Conservation (phyloP, 257 asterid species). For the Prunella vulgaris region DNA sequence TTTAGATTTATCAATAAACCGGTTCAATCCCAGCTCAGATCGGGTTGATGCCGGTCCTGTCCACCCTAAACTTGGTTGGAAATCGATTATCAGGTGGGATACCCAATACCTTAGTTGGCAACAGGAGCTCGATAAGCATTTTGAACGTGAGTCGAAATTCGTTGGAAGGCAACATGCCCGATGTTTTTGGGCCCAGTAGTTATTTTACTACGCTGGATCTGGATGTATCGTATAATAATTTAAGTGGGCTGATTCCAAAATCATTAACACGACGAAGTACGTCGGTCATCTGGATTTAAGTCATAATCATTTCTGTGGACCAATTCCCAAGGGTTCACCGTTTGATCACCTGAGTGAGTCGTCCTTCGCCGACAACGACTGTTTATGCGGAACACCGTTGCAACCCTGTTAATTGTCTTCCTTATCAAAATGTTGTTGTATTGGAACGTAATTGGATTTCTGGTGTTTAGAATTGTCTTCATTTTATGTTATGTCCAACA, state of each 20-base stretch:
- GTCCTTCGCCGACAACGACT: constrained; percentile 60
- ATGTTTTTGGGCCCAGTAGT: constrained; percentile 51
- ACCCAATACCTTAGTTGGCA: constrained; percentile 40
- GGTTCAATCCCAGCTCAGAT: constrained; percentile 55
- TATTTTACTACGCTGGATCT: constrained; percentile 60
- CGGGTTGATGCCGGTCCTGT: constrained; percentile 78
- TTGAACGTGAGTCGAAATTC: constrained; percentile 55
- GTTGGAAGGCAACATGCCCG: constrained; percentile 51
- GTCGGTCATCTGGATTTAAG: constrained; percentile 81
- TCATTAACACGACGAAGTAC: constrained; percentile 44
- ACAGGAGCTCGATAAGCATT: constrained; percentile 44
- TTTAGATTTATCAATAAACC: constrained; percentile 61
- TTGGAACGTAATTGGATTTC: not conserved
- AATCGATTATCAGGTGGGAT: constrained; percentile 50
- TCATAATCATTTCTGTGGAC: constrained; percentile 70
- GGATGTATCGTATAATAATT: constrained; percentile 47
- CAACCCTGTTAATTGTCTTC: constrained; percentile 30
- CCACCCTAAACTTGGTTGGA: constrained; percentile 58
- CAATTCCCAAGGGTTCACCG: constrained; percentile 65
- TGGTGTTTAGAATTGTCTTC: not conserved
- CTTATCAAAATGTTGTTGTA: not conserved
- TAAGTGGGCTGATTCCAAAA: constrained; percentile 57
- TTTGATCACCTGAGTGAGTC: constrained; percentile 69
- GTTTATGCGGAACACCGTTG: constrained; percentile 69
- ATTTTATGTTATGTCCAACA: not conserved